Evolutionary conservation across 768 basidiomycete species (phyloP), one percentile per base, ranked within the genome.

Genomic region (Leucosporidium yakuticum): DNA sequence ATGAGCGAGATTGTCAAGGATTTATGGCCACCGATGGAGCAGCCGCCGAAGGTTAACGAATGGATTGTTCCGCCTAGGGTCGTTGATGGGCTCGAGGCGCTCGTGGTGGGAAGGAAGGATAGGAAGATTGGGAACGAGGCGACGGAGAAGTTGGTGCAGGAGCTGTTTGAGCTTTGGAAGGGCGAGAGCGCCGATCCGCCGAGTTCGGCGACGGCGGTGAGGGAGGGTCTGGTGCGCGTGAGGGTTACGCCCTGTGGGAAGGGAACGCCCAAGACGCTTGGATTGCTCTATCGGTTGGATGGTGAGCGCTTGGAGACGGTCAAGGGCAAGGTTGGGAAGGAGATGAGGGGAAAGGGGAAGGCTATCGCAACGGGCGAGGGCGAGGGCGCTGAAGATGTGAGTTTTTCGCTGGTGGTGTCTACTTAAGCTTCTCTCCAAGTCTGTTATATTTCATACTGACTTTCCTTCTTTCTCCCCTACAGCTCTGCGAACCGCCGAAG

Each of bases 221-320:
- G 48, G 21, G 32, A 54, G 34, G 36, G 47, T 12, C 77, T 95
- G 39, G 81, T 95, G 19, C 82, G 83, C 65, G 87, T 95, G 15
- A 80, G 83, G 44, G 69, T 92, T 32, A 81, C 79, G 19, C 84
- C 88, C 77, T 81, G 83, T 32, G 83, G 82, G 29, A 81, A 89
- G 23, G 94, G 95, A 4, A 81, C 83, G 21, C 90, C 90, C 0
- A 83, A 85, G 8, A 88, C 92, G 74, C 78, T 91, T 74, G 89
- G 88, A 2, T 79, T 85, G 27, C 84, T 96, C 23, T 91, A 91
- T 76, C 77, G 77, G 25, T 77, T 91, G 32, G 79, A 83, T 6
- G 85, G 87, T 65, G 81, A 80, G 3, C 83, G 87, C 70, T 81
- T 81, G 20, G 78, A 76, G 69, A 77, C 79, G 68, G 86, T 85